Conservation (phyloP, 1,284 basidiomycete genomes). For the Mycosarcoma mackinlayi region DNA sequence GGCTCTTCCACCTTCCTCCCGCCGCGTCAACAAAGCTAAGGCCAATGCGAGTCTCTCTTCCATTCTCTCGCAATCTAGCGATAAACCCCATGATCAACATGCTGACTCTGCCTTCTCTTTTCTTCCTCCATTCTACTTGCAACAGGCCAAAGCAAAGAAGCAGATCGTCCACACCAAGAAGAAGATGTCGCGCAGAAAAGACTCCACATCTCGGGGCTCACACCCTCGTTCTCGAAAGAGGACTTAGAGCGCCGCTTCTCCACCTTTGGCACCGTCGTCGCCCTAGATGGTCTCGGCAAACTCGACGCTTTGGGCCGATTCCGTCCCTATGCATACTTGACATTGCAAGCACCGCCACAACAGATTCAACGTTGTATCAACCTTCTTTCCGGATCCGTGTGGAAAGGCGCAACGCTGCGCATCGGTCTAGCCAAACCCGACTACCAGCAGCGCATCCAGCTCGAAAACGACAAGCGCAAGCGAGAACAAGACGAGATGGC, state of each 20-base stretch:
- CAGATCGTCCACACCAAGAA: constrained; percentile 49
- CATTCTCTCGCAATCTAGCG: not conserved
- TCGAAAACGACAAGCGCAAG: constrained; percentile 26
- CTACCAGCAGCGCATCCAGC: constrained; percentile 30
- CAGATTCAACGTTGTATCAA: constrained; percentile 56
- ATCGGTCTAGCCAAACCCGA: constrained; percentile 60
- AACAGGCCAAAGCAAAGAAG: constrained; percentile 48
- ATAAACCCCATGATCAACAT: not conserved
- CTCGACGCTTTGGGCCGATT: constrained; percentile 49
- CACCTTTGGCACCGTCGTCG: constrained; percentile 54
- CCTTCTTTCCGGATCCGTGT: constrained; percentile 57
- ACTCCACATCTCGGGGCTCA: constrained; percentile 62
- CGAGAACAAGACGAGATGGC: constrained; percentile 24
- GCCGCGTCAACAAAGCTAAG: constrained; percentile 55
- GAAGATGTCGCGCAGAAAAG: constrained; percentile 51
- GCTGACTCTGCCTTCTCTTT: constrained; percentile 4
- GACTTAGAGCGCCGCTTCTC: constrained; percentile 55
- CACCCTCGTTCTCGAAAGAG: constrained; percentile 48
- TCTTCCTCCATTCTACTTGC: not conserved
- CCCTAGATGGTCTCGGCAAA: constrained; percentile 47
- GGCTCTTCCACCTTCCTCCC: constrained; percentile 52
- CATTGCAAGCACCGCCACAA: constrained; percentile 42
- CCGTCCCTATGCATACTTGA: constrained; percentile 55
- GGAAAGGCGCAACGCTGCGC: constrained; percentile 63
- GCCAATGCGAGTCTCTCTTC: constrained; percentile 55